Evolutionary conservation across 805 yeast species (phyloP).

Genomic region (Candida vartiovaarae): DNA sequence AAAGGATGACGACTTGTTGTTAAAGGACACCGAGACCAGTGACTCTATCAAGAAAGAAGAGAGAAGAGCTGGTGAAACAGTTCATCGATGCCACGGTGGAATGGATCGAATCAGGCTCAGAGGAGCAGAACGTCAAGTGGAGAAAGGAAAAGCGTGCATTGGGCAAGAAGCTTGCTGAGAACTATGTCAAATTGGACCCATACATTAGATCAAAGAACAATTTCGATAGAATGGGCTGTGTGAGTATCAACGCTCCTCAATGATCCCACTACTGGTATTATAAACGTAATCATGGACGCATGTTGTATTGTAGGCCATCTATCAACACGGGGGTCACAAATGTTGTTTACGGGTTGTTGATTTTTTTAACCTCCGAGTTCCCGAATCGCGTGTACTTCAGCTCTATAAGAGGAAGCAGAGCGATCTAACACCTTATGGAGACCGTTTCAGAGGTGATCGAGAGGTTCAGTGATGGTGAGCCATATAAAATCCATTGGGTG

Average conservation of each 20-base stretch:
- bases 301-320: too few species aligned
- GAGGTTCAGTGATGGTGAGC: too few species aligned
- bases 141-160: constrained; percentile 48
- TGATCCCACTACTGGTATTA: too few species aligned
- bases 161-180: constrained; percentile 46
- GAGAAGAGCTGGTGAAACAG: constrained; percentile 44
- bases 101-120: constrained; percentile 68
- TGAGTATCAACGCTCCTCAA: constrained; percentile 7
- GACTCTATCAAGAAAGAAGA: constrained; percentile 41
- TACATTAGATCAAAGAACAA: constrained; percentile 72
- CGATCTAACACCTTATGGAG: too few species aligned
- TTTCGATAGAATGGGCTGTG: constrained; percentile 66
- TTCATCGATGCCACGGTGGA: constrained; percentile 59
- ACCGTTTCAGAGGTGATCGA: too few species aligned
- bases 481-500: background rate
- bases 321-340: too few species aligned
- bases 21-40: constrained; percentile 39
- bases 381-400: too few species aligned
- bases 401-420: too few species aligned
- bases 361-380: too few species aligned
- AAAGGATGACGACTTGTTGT: constrained; percentile 45
- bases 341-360: too few species aligned
- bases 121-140: constrained; percentile 40
- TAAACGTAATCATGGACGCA: too few species aligned
- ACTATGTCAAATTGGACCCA: constrained; percentile 70